Conservation (phyloP, 2,329 filamentous ascomycete genomes). For the Xylariaceae sp. region DNA sequence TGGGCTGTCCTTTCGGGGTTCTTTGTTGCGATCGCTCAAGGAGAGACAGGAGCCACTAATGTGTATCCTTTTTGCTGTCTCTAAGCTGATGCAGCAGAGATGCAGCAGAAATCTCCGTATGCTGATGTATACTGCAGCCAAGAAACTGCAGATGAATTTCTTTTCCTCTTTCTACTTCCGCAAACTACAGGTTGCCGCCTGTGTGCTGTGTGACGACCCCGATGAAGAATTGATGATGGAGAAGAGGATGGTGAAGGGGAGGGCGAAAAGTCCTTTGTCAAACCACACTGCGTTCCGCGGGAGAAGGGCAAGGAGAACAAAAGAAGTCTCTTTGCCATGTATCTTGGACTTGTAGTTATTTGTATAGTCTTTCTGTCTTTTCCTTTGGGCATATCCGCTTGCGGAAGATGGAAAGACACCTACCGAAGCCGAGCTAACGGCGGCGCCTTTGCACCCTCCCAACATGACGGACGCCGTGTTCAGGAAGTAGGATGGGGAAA, state of each 20-base stretch:
- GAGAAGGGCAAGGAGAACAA: constrained; percentile 24
- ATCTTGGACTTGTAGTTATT: constrained; percentile 28
- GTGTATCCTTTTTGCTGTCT: too few relatives aligned
- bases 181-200: constrained; percentile 8
- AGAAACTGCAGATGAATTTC: too few relatives aligned
- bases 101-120: too few relatives aligned
- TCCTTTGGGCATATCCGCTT: constrained; percentile 30
- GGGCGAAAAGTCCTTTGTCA: constrained; percentile 26
- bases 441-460: too few relatives aligned
- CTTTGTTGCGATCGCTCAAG: constrained; percentile 20
- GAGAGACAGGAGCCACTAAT: constrained; percentile 5
- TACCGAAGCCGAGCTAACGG: too few relatives aligned
- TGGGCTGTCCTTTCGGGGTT: constrained; percentile 18
- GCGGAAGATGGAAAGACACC: constrained; percentile 28
- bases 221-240: constrained; percentile 9
- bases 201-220: constrained; percentile 6
- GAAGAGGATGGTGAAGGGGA: constrained; percentile 10
- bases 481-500: too few relatives aligned
- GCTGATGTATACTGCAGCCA: too few relatives aligned
- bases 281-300: too few relatives aligned
- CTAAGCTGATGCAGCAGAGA: too few relatives aligned
- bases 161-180: too few relatives aligned
- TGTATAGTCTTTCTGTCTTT: constrained; percentile 24
- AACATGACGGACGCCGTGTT: constrained; percentile 23
- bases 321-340: too few relatives aligned